These are phyloP conservation scores for Psidium guajava DNA, from an alignment of 345 rosid genomes.

Conservation along the genomic window DNA sequence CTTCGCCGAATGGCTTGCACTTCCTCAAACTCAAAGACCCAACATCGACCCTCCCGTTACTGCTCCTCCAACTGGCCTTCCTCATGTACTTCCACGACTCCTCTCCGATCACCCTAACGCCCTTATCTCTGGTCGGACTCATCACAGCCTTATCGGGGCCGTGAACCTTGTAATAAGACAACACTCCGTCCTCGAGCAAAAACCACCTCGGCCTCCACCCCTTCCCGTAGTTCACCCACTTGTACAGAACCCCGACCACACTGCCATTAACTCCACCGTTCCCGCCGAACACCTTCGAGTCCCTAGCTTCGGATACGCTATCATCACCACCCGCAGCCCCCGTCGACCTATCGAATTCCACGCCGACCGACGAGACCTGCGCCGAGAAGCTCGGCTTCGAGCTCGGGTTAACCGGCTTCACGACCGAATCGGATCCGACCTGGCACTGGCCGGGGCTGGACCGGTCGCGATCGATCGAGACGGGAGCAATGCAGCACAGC, in stretches of 20 bases:
- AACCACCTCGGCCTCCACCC: constrained; percentile 96
- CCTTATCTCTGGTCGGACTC: constrained; percentile 57
- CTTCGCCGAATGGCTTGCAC: constrained; percentile 86
- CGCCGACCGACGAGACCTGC: constrained; percentile 52
- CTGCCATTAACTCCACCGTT: constrained; percentile 30
- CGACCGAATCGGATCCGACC: constrained; percentile 21
- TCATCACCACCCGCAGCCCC: constrained; percentile 4
- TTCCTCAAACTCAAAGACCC: constrained; percentile 2
- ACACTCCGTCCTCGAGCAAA: constrained; percentile 69
- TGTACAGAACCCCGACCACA: constrained; percentile 76
- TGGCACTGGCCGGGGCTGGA: constrained; percentile 42
- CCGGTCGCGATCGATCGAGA: constrained; percentile 86
- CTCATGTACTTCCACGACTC: constrained; percentile 68
- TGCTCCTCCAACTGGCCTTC: constrained; percentile 54
- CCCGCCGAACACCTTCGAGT: constrained; percentile 30
- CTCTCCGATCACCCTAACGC: constrained; percentile 71
- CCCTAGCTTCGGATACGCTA: constrained; percentile 20
- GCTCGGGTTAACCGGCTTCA: constrained; percentile 16
- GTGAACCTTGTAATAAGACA: constrained; percentile 83
- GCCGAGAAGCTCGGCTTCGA: constrained; percentile 49
- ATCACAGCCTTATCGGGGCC: constrained; percentile 82
- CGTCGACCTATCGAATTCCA: constrained; percentile 16
- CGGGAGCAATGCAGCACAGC: constrained; percentile 99
- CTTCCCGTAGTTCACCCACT: constrained; percentile 97
- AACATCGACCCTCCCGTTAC: constrained; percentile 10